A percentile compares a stretch with the other conserved stretches of the same genome.
Evolutionary conservation across 1,139 yeast species (phyloP).

Genomic region (Sugiyamaella novakii): DNA sequence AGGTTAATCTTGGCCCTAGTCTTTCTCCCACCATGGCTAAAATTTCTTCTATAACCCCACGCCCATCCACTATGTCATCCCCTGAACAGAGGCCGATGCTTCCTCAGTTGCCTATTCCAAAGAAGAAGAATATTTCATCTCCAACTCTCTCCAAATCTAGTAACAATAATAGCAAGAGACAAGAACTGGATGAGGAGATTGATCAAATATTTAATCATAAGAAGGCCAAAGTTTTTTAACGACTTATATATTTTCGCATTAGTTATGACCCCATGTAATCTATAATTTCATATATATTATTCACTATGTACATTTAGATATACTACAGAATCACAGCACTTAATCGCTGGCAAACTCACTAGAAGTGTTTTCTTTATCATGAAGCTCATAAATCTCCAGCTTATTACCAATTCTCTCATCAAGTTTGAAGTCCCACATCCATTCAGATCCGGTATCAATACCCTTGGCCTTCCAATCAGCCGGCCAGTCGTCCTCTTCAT

Average conservation of each 20-base stretch:
- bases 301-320: constrained; percentile 3
- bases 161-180: constrained; percentile 15
- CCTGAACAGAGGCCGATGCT: neutral
- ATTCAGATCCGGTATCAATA: constrained; percentile 70
- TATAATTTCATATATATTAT: constrained; percentile 7
- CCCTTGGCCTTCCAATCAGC: constrained; percentile 78
- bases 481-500: constrained; percentile 93
- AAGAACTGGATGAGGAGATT: constrained; percentile 30
- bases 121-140: neutral
- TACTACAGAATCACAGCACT: constrained; percentile 10
- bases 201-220: constrained; percentile 33
- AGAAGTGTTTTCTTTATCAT: constrained; percentile 8
- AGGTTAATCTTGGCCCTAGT: neutral
- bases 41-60: neutral
- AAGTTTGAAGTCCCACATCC: constrained; percentile 75
- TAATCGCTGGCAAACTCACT: constrained; percentile 15
- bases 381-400: constrained; percentile 55
- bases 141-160: constrained; percentile 1
- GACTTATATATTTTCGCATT: constrained; percentile 6
- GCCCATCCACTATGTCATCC: constrained; percentile 3
- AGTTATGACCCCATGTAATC: constrained; percentile 8
- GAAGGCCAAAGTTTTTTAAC: constrained; percentile 18
- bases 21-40: neutral
- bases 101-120: constrained; percentile 3
- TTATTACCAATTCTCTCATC: constrained; percentile 67